phyloP scores from a whole-genome alignment of 2,329 filamentous ascomycete species.

The Daldinia eschscholtzii region DNA sequence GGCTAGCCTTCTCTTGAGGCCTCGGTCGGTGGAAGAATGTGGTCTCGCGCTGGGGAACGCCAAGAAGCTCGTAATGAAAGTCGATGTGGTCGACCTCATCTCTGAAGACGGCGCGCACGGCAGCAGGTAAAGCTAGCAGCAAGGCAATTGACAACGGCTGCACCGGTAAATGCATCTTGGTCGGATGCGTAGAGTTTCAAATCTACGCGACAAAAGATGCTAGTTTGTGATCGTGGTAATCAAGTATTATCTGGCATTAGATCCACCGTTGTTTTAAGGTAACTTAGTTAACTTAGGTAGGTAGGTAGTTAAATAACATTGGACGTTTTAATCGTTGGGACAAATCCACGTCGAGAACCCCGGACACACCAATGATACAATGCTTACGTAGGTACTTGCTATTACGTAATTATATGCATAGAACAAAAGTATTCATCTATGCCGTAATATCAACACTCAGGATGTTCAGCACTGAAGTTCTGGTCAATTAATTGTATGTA shows the following conservation, averaged over 20 bases:
- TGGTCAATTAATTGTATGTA: not conserved
- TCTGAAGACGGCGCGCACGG: conserved; percentile 78
- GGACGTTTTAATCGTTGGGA: not conserved
- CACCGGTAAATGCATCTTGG: conserved; percentile 49
- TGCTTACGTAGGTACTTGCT: conserved; percentile 36
- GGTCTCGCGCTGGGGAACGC: conserved; percentile 81
- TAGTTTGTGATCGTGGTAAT: conserved; percentile 19
- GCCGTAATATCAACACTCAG: no score
- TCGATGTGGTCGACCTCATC: conserved; percentile 94
- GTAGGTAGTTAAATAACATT: no score
- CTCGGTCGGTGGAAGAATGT: conserved; percentile 96
- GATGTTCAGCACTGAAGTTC: no score
- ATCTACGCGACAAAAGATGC: conserved; percentile 28
- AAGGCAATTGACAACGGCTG: conserved; percentile 49
- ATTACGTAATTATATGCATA: conserved; percentile 20
- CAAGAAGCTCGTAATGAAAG: conserved; percentile 91
- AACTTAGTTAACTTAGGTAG: no score
- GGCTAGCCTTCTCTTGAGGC: conserved; percentile 83
- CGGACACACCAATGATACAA: conserved; percentile 38
- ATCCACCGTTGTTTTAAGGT: conserved; percentile 1
- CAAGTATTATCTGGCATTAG: conserved; percentile 23
- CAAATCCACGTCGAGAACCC: not conserved
- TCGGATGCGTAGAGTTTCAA: conserved; percentile 24
- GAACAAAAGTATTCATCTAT: not conserved
- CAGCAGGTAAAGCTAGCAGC: conserved; percentile 60